Percentiles rank a stretch among this genome's conserved stretches.
These are phyloP conservation scores for Backusella circina DNA, from an alignment of 192 early-diverging fungal species.

Conservation along the genomic window DNA sequence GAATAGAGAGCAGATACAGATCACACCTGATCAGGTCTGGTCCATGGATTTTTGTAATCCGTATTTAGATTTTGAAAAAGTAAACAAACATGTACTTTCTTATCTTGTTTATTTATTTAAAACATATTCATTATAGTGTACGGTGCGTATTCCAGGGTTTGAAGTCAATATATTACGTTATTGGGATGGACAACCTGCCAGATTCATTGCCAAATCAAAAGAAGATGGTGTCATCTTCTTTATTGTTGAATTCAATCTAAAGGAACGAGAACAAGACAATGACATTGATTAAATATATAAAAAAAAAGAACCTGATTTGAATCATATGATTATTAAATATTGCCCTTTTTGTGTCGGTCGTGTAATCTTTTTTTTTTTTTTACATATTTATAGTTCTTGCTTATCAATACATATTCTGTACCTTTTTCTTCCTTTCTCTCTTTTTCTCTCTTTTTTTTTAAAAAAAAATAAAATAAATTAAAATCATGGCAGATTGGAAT, in stretches of 20 bases:
- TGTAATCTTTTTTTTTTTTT: background rate
- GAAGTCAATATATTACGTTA: conserved; percentile 44
- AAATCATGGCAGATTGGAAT: background rate
- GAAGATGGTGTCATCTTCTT: conserved; percentile 60
- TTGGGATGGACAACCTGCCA: conserved; percentile 67
- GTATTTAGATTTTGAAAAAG: conserved; percentile 46
- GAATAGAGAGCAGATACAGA: conserved; percentile 42
- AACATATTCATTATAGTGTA: background rate
- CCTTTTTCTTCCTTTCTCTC: background rate
- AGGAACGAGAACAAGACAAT: background rate
- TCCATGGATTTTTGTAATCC: conserved; percentile 67
- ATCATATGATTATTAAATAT: background rate
- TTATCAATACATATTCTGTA: background rate
- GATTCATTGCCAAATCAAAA: conserved; percentile 65
- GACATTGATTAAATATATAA: conserved; percentile 10
- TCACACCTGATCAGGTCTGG: conserved; percentile 69
- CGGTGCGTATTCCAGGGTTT: conserved; percentile 42
- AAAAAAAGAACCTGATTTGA: background rate
- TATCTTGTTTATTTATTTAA: background rate
- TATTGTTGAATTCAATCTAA: conserved; percentile 63
- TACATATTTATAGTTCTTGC: background rate
- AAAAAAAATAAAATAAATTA: too few relatives aligned
- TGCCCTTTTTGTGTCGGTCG: background rate
- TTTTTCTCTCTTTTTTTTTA: background rate
- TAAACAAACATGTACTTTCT: background rate